Percentiles rank a stretch among this genome's conserved stretches.
phyloP scores from a whole-genome alignment of 345 rosid species.

The Lumnitzera littorea region DNA sequence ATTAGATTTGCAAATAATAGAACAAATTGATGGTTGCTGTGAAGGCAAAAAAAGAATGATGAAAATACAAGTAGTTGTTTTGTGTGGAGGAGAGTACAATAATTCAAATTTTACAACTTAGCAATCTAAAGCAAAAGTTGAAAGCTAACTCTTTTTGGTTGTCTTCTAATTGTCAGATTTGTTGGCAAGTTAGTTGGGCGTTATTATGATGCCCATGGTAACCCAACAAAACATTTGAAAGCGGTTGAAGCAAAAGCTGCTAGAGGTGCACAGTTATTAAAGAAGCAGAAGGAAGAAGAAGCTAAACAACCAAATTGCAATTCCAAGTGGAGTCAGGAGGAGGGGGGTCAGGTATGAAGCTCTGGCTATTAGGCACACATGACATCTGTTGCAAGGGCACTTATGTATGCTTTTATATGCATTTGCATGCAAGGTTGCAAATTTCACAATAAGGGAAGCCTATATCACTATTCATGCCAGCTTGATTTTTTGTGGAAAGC shows the following conservation, averaged over 20 bases:
- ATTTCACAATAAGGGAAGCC: no score
- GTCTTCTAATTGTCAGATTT: constrained; percentile 30
- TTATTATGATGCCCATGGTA: constrained; percentile 71
- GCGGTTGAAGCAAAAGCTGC: constrained; percentile 93
- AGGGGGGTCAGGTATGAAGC: constrained; percentile 73
- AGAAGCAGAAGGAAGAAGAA: constrained; percentile 85
- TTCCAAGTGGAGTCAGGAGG: constrained; percentile 90
- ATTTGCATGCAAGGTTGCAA: background rate
- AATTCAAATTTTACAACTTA: no score
- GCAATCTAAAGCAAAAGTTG: no score
- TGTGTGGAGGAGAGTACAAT: no score
- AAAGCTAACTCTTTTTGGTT: background rate
- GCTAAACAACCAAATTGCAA: constrained; percentile 82
- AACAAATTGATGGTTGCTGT: no score
- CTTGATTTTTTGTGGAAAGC: no score
- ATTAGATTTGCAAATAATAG: no score
- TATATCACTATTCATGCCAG: no score
- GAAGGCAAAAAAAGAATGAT: no score
- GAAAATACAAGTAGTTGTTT: no score
- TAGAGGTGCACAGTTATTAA: constrained; percentile 86
- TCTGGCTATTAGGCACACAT: background rate
- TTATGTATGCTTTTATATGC: background rate
- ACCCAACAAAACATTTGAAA: constrained; percentile 77
- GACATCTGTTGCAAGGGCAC: background rate
- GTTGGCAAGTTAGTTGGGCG: constrained; percentile 85